phyloP scores from a whole-genome alignment of 176 grass and related monocot species.

The Saccharum officinarum region DNA sequence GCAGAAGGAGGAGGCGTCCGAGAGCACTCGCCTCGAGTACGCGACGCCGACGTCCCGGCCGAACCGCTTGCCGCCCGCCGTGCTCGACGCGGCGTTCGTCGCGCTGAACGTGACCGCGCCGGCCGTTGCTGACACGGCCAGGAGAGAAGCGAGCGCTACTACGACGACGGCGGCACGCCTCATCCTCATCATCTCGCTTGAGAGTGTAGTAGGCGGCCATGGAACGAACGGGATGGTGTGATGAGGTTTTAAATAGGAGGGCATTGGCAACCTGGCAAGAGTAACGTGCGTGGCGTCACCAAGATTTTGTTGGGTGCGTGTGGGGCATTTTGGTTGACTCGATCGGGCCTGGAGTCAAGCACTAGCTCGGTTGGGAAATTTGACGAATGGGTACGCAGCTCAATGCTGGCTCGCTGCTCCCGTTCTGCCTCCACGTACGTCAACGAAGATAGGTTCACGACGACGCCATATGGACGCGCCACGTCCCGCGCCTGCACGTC shows the following conservation, averaged over 20 bases:
- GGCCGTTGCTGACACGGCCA: background rate
- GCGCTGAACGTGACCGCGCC: conserved; percentile 50
- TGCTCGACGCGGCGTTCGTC: conserved; percentile 52
- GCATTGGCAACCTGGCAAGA: background rate
- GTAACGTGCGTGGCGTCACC: background rate
- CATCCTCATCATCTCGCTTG: background rate
- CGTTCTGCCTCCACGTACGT: too few species aligned
- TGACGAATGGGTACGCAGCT: background rate
- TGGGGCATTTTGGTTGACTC: background rate
- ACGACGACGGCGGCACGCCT: background rate
- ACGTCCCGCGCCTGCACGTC: too few species aligned
- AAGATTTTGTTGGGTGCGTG: background rate
- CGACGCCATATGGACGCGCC: too few species aligned
- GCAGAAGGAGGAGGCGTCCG: conserved; percentile 53
- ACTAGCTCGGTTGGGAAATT: background rate
- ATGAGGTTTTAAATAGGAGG: background rate
- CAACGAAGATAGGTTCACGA: too few species aligned
- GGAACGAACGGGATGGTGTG: background rate
- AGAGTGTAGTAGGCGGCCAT: background rate
- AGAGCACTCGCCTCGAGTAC: conserved; percentile 58
- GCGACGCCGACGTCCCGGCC: conserved; percentile 40
- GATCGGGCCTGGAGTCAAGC: background rate
- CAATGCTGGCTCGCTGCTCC: too few species aligned
- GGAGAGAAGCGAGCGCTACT: conserved; percentile 21
- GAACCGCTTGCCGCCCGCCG: conserved; percentile 58